These are phyloP conservation scores for Metschnikowia kofuensis DNA, from an alignment of 805 yeast species.

Conservation along the genomic window DNA sequence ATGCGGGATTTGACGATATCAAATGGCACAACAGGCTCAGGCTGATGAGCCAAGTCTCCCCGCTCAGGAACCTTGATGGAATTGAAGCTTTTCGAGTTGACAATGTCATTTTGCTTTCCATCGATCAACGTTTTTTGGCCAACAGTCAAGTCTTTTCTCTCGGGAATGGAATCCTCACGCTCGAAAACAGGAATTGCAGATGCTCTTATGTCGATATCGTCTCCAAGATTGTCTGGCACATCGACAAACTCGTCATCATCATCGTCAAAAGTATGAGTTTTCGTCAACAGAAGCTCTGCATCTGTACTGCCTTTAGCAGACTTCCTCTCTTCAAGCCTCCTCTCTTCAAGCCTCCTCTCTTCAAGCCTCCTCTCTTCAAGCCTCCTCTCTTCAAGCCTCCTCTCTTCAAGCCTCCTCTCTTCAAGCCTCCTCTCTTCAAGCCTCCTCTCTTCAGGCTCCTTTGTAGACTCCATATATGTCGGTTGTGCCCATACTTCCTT, in stretches of 20 bases:
- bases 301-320: background rate
- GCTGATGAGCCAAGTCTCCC: conserved; percentile 4
- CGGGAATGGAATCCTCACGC: background rate
- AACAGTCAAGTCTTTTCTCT: background rate
- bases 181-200: conserved; percentile 3
- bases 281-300: background rate
- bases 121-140: background rate
- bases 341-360: too few relatives aligned
- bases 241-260: conserved; percentile 15
- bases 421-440: too few relatives aligned
- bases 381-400: too few relatives aligned
- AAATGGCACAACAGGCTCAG: background rate
- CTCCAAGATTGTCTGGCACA: conserved; percentile 14
- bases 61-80: conserved; percentile 4
- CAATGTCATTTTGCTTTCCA: background rate
- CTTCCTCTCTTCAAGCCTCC: too few relatives aligned
- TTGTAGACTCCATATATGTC: background rate
- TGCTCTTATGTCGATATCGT: conserved; percentile 4
- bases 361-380: too few relatives aligned
- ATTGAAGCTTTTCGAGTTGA: background rate
- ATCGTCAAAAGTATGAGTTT: conserved; percentile 2
- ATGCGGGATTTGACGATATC: background rate
- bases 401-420: too few relatives aligned
- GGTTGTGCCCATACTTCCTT: background rate
- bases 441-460: background rate